A percentile compares a stretch with the other conserved stretches of the same genome.
Evolutionary conservation across 495 filamentous ascomycete species (phyloP).

Genomic region (Tuber microsphaerosporum): DNA sequence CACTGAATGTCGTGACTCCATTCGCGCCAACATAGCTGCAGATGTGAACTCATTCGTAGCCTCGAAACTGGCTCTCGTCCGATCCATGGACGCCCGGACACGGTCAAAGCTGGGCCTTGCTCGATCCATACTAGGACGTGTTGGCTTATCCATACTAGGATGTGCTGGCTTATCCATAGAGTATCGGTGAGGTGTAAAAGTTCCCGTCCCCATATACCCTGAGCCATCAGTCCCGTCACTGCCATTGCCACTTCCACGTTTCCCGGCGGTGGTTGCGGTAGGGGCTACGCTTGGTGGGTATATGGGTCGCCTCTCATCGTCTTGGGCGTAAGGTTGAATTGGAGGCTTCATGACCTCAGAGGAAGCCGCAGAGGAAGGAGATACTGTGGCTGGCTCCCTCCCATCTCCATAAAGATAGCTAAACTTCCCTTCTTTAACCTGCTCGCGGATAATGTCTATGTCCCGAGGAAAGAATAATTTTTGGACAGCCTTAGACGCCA

Average conservation of each 20-base stretch:
- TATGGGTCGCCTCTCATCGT: conserved; percentile 80
- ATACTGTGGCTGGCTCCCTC: conserved; percentile 17
- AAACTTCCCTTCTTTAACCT: conserved; percentile 73
- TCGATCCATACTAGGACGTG: conserved; percentile 43
- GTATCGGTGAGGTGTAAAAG: conserved; percentile 50
- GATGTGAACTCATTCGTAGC: conserved; percentile 82
- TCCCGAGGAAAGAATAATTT: conserved; percentile 90
- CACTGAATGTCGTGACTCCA: conserved; percentile 54
- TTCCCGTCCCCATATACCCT: conserved; percentile 47
- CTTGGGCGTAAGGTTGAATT: conserved; percentile 53
- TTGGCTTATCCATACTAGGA: conserved; percentile 41
- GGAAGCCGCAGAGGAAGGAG: conserved; percentile 48
- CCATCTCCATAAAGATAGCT: conserved; percentile 57
- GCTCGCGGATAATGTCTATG: conserved; percentile 92
- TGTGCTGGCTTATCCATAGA: conserved; percentile 51
- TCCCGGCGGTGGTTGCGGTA: conserved; percentile 70
- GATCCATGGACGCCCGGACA: conserved; percentile 66
- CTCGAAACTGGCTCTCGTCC: conserved; percentile 71
- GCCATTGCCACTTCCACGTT: conserved; percentile 71
- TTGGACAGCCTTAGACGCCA: conserved; percentile 74
- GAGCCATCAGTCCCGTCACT: conserved; percentile 93
- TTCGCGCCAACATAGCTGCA: conserved; percentile 69
- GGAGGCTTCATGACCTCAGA: conserved; percentile 59
- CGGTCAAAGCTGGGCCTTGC: conserved; percentile 70
- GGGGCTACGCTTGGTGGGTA: conserved; percentile 78